These are phyloP conservation scores for Agaricus subrufescens DNA, from an alignment of 768 basidiomycete species.

Conservation along the genomic window DNA sequence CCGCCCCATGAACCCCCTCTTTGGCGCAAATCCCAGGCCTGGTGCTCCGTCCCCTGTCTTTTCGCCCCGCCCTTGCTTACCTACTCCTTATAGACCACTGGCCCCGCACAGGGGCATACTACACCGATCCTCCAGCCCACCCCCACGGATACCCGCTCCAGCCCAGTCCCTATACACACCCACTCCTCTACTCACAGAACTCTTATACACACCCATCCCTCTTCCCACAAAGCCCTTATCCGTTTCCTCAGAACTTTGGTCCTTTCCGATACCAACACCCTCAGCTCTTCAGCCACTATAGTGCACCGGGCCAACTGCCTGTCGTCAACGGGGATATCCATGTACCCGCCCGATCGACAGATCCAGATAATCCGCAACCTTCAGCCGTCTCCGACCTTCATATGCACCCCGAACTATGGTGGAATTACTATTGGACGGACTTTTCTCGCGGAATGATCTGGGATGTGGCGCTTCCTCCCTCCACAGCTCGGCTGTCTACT, in stretches of 20 bases:
- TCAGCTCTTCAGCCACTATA: no score
- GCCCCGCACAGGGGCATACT: no score
- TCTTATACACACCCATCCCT: no score
- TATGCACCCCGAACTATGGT: not conserved
- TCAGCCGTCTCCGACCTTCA: not conserved
- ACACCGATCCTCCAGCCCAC: no score
- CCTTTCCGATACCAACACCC: not conserved
- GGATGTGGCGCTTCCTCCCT: slow-evolving; percentile 36
- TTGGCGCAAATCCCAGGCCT: no score
- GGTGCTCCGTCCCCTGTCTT: no score
- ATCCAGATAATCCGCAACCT: not conserved
- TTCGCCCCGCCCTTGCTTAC: no score
- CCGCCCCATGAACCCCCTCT: no score
- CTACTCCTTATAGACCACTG: no score
- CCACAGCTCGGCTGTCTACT: slow-evolving; percentile 27
- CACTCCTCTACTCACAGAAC: not conserved
- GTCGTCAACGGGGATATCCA: not conserved
- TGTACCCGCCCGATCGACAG: not conserved
- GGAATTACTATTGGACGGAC: not conserved
- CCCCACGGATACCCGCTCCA: no score
- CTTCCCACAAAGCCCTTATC: not conserved
- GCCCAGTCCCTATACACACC: no score
- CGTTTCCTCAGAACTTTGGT: no score
- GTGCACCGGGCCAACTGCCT: not conserved
- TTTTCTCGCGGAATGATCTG: slow-evolving; percentile 27